Percentiles rank a stretch among this genome's conserved stretches.
Evolutionary conservation across 163 green algal species (phyloP).

Genomic region (Scenedesmus sp.): DNA sequence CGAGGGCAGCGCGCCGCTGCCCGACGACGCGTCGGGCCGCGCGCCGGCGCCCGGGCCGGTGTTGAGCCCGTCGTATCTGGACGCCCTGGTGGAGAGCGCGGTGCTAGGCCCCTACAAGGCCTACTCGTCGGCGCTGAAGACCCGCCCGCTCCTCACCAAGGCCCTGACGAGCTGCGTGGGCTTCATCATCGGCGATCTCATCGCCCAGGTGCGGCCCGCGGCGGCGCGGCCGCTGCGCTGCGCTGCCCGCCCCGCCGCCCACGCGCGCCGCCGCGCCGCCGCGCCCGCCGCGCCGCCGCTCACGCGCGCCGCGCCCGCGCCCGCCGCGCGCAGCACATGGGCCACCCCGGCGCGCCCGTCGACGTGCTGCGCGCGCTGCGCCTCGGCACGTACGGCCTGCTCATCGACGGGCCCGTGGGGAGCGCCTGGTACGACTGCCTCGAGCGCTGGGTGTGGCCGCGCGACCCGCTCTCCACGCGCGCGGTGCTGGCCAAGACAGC

Average conservation of each 20-base stretch:
- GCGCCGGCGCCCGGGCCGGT: too few species aligned
- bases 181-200: constrained; percentile 58
- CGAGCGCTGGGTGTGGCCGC: constrained; percentile 60
- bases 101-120: constrained; percentile 26
- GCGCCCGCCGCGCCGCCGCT: too few species aligned
- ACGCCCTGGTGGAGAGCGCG: constrained; percentile 17
- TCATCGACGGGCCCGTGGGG: constrained; percentile 70
- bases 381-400: constrained; percentile 67
- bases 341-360: constrained; percentile 10
- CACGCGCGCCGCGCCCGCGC: too few species aligned
- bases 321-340: constrained; percentile 18
- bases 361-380: constrained; percentile 46
- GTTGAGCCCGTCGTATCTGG: constrained; percentile 13
- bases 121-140: constrained; percentile 30
- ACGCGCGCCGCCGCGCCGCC: too few species aligned
- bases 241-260: too few species aligned
- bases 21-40: too few species aligned
- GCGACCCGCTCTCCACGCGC: constrained; percentile 26
- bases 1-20: too few species aligned
- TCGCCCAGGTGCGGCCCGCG: constrained; percentile 33
- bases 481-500: constrained; percentile 43
- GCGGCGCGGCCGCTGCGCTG: too few species aligned
- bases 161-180: constrained; percentile 63
- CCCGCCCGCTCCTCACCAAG: constrained; percentile 56
- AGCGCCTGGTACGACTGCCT: constrained; percentile 64